A percentile compares a stretch with the other conserved stretches of the same genome.
These are phyloP conservation scores for Silybum marianum DNA, from an alignment of 129 eudicot genomes.

Conservation along the genomic window DNA sequence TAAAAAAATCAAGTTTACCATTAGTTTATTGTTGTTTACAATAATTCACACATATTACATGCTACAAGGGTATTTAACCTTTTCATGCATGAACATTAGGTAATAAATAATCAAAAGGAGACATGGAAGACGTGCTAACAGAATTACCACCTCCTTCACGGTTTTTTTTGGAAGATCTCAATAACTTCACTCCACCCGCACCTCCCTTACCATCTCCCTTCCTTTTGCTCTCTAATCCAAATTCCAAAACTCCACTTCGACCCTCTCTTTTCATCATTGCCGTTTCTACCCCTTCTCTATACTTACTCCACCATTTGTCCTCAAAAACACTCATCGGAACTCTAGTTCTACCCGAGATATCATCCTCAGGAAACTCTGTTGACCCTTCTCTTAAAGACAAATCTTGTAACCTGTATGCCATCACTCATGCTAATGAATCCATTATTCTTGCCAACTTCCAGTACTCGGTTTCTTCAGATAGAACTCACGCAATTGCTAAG, in stretches of 20 bases:
- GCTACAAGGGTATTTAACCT: not conserved
- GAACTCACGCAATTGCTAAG: constrained; percentile 69
- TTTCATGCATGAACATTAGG: constrained; percentile 19
- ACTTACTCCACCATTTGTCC: constrained; percentile 67
- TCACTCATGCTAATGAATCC: constrained; percentile 44
- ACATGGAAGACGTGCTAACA: constrained; percentile 89
- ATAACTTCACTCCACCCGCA: constrained; percentile 85
- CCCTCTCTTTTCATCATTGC: constrained; percentile 86
- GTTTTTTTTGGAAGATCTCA: constrained; percentile 84
- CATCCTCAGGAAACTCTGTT: constrained; percentile 70
- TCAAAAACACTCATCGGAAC: constrained; percentile 75
- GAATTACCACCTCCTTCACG: constrained; percentile 96
- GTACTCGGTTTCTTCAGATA: constrained; percentile 64
- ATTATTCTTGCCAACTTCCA: constrained; percentile 66
- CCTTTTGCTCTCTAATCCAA: constrained; percentile 53
- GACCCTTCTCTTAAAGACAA: constrained; percentile 69
- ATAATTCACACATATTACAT: not conserved
- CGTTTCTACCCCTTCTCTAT: constrained; percentile 75
- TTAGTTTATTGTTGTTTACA: constrained; percentile 9
- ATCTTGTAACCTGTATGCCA: constrained; percentile 81
- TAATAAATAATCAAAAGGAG: constrained; percentile 10
- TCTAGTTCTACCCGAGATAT: constrained; percentile 74
- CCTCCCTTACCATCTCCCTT: constrained; percentile 76
- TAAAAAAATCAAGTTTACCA: constrained; percentile 16
- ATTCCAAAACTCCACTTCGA: constrained; percentile 41